Base-by-base conservation (phyloP, 805 yeast species). In the Candida pini region DNA sequence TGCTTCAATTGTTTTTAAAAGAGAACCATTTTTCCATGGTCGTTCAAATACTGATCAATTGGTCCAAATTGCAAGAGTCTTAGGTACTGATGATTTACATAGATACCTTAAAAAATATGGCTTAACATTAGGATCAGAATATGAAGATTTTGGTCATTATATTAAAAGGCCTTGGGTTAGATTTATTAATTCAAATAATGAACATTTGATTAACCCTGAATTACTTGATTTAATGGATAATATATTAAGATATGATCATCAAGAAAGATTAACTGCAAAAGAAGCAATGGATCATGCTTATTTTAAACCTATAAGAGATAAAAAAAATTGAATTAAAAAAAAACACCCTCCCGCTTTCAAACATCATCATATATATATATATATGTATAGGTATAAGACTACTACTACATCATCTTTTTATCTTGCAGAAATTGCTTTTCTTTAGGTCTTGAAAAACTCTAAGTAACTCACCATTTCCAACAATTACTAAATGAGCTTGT, bases 1-100 rank as follows among this genome's bases (percentile, higher is more conserved):
- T 41, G 96, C 96, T 5, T 83, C 96, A 5, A 83, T 89, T 56
- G 76, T 88, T 18, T 89, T 89, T 66, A 80, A 82, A 54, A 83
- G 80, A 57, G 97, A 89, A 49, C 96, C 96, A 6, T 84, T 89
- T 47, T 89, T 89, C 68, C 82, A 86, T 49, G 97, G 97, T 15
- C 82, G 78, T 39, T 83, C 95, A 32, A 88, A 89, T 58, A 81
- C 83, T 28, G 96, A 89, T 59, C 97, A 89, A 58, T 66, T 89
- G 47, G 87, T 89, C 32, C 90, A 89, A 57, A 89, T 89, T 44
- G 88, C 85, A 5, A 73, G 87, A 46, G 88, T 89, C 1, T 63
- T 89, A 49, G 97, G 97, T 3, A 84, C 95, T 1, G 89, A 83
- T 35, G 86, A 80, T 39, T 68, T 89, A 40, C 71, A 73, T 58